A percentile compares a stretch with the other conserved stretches of the same genome.
These are phyloP conservation scores for Stachybotrys chartarum DNA, from an alignment of 2,329 filamentous ascomycete genomes.

Conservation along the genomic window DNA sequence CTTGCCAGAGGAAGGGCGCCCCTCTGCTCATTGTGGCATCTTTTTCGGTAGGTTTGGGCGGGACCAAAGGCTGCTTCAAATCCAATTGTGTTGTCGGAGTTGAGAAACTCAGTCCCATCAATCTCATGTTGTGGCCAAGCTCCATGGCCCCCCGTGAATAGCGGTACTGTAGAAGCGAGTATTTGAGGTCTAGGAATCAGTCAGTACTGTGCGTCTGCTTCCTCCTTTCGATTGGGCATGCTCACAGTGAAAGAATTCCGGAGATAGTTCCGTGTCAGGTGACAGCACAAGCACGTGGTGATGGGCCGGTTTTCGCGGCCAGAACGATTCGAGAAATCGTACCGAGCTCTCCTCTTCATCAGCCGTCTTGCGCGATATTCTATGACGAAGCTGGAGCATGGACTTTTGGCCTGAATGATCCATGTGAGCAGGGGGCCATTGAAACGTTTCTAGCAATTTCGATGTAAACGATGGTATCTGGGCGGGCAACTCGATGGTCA, in stretches of 20 bases:
- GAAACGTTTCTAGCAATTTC: slow-evolving; percentile 54
- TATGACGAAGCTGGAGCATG: slow-evolving; percentile 65
- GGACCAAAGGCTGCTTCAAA: slow-evolving; percentile 46
- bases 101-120: slow-evolving; percentile 77
- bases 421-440: slow-evolving; percentile 52
- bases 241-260: slow-evolving; percentile 73
- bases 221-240: not conserved
- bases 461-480: slow-evolving; percentile 59
- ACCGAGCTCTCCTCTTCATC: slow-evolving; percentile 65
- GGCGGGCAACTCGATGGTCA: slow-evolving; percentile 79
- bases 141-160: slow-evolving; percentile 50
- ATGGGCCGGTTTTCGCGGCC: slow-evolving; percentile 55
- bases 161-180: slow-evolving; percentile 66
- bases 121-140: slow-evolving; percentile 41
- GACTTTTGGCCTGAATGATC: slow-evolving; percentile 34
- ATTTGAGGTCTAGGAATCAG: slow-evolving; percentile 57
- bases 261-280: slow-evolving; percentile 70
- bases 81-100: slow-evolving; percentile 59
- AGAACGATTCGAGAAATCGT: slow-evolving; percentile 81
- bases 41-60: slow-evolving; percentile 24
- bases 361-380: slow-evolving; percentile 54
- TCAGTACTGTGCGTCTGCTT: slow-evolving; percentile 7
- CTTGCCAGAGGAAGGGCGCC: slow-evolving; percentile 75
- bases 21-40: slow-evolving; percentile 16
- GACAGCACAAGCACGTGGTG: slow-evolving; percentile 82